These are phyloP conservation scores for Elsinoe australis DNA, from an alignment of 2,329 filamentous ascomycete species.

Conservation along the genomic window DNA sequence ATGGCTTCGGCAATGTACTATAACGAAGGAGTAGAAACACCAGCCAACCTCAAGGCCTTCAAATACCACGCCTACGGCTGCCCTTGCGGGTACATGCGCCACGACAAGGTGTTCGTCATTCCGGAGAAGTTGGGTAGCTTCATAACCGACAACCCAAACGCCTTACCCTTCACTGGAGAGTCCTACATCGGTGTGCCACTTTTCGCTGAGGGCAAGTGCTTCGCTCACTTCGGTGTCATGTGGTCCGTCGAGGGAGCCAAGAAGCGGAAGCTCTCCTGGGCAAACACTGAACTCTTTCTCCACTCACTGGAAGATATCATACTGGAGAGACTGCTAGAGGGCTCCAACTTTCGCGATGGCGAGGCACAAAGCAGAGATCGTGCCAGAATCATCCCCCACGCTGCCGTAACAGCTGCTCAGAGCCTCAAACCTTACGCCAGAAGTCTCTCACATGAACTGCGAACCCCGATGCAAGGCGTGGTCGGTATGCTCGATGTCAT, in stretches of 20 bases:
- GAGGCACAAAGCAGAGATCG: constrained; percentile 25
- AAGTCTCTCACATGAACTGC: constrained; percentile 62
- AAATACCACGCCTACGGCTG: constrained; percentile 58
- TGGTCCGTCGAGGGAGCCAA: constrained; percentile 58
- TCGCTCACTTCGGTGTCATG: constrained; percentile 64
- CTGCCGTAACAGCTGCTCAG: constrained; percentile 52
- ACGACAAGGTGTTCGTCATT: constrained; percentile 63
- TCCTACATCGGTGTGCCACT: constrained; percentile 61
- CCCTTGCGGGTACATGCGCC: constrained; percentile 61
- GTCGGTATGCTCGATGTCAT: constrained; percentile 71
- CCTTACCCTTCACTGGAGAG: constrained; percentile 54
- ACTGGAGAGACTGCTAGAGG: constrained; percentile 49
- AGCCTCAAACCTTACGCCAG: constrained; percentile 65
- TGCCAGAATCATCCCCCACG: constrained; percentile 46
- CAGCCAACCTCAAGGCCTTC: constrained; percentile 51
- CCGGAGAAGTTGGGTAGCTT: constrained; percentile 53
- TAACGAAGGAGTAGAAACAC: constrained; percentile 50
- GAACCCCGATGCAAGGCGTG: constrained; percentile 68
- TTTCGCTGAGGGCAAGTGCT: constrained; percentile 57
- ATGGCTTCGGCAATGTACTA: constrained; percentile 61
- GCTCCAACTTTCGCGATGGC: constrained; percentile 39
- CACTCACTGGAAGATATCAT: constrained; percentile 63
- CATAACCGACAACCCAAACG: constrained; percentile 53
- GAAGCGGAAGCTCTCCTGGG: constrained; percentile 53
- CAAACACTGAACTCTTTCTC: constrained; percentile 58